phyloP scores from a whole-genome alignment of 2,329 filamentous ascomycete genomes.

The Pyricularia grisea region DNA sequence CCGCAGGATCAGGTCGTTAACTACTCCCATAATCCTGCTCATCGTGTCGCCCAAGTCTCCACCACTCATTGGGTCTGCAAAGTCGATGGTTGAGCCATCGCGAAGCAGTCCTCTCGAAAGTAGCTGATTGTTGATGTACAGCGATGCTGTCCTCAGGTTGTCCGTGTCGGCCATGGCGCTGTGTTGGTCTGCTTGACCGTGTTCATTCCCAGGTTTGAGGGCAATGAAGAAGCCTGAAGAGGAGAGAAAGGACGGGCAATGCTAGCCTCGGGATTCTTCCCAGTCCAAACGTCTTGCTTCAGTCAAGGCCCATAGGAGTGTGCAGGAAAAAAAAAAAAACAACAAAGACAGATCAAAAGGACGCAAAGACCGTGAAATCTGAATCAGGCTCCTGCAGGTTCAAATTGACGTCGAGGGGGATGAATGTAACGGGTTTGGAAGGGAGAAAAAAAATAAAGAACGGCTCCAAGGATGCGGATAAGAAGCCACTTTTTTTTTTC shows the following conservation, averaged over 20 bases:
- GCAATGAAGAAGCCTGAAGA: background rate
- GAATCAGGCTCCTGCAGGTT: background rate
- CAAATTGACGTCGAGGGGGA: background rate
- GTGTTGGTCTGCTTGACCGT: background rate
- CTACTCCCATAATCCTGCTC: constrained; percentile 80
- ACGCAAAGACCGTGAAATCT: background rate
- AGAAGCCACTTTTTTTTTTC: background rate
- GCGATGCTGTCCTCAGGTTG: constrained; percentile 56
- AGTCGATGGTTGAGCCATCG: constrained; percentile 71
- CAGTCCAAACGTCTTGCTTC: background rate
- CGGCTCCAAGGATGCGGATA: background rate
- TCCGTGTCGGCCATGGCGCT: constrained; percentile 45
- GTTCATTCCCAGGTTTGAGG: background rate
- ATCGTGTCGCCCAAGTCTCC: constrained; percentile 47
- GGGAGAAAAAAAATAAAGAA: background rate
- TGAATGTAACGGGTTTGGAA: background rate
- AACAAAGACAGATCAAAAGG: background rate
- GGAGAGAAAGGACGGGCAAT: background rate
- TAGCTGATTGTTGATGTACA: constrained; percentile 66
- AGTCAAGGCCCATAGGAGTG: background rate
- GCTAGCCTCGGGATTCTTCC: background rate
- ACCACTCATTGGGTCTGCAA: constrained; percentile 59
- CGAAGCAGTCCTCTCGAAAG: constrained; percentile 55
- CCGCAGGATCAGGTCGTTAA: constrained; percentile 86
- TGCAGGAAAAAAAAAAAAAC: background rate